These are phyloP conservation scores for Lactarius sp. DNA, from an alignment of 768 basidiomycete species.

Conservation along the genomic window DNA sequence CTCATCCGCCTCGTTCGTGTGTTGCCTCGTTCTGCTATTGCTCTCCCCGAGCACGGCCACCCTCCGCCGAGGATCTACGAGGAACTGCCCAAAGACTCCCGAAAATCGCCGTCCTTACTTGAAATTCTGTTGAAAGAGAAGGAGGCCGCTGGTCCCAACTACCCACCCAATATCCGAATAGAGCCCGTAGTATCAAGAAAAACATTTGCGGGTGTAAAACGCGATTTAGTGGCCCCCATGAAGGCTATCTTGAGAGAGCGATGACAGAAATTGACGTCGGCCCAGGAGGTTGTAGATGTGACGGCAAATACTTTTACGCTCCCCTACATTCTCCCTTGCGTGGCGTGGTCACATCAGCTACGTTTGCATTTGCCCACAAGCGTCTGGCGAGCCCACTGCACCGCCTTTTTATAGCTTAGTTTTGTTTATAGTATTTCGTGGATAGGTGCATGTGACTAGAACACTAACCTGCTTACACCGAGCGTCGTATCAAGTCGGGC, in stretches of 20 bases:
- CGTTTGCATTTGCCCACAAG: no score
- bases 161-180: conserved; percentile 48
- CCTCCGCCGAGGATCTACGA: conserved; percentile 29
- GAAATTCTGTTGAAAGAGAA: conserved; percentile 40
- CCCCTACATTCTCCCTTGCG: not conserved
- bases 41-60: conserved; percentile 25
- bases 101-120: conserved; percentile 34
- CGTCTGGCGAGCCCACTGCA: no score
- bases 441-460: no score
- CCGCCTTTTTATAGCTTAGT: no score
- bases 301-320: not conserved
- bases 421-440: no score
- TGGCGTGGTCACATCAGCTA: not conserved
- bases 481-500: not conserved
- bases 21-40: conserved; percentile 34
- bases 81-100: conserved; percentile 19
- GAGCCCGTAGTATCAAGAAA: conserved; percentile 41
- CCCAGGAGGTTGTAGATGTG: not conserved
- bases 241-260: conserved; percentile 36
- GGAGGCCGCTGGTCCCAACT: conserved; percentile 36
- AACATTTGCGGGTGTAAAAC: conserved; percentile 38
- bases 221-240: conserved; percentile 36
- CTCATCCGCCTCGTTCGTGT: conserved; percentile 36
- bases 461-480: not conserved
- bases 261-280: conserved; percentile 19